phyloP scores from a whole-genome alignment of 2,329 filamentous ascomycete species.

The Calonectria multiphialidica region DNA sequence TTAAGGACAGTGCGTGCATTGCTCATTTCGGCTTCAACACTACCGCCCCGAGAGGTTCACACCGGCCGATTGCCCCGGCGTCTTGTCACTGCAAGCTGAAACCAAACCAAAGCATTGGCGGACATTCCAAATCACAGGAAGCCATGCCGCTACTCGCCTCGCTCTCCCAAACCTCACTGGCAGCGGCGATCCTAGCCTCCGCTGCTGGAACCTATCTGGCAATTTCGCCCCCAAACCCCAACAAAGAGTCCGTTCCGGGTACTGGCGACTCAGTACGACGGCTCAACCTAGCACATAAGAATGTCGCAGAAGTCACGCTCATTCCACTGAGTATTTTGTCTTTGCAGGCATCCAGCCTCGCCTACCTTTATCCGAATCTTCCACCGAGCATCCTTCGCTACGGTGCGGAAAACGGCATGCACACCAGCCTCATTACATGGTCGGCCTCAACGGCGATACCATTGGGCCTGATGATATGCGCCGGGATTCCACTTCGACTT shows the following conservation, averaged over 20 bases:
- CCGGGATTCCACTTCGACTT: conserved; percentile 48
- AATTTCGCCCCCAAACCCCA: conserved; percentile 48
- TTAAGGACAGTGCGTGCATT: background rate
- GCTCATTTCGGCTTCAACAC: background rate
- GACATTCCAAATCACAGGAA: too few species aligned
- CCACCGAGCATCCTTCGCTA: conserved; percentile 42
- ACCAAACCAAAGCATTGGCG: too few species aligned
- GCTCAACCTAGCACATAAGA: conserved; percentile 43
- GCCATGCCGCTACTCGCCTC: conserved; percentile 22
- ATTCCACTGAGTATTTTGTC: conserved; percentile 40
- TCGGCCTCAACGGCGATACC: conserved; percentile 50
- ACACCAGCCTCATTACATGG: conserved; percentile 50
- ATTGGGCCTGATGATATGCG: conserved; percentile 47
- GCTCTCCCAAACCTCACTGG: conserved; percentile 32
- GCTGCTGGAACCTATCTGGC: conserved; percentile 46
- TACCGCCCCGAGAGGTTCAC: background rate
- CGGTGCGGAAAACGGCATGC: conserved; percentile 48
- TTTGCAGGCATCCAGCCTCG: conserved; percentile 37
- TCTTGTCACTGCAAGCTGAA: background rate
- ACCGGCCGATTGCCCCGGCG: background rate
- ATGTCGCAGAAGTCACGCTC: conserved; percentile 34
- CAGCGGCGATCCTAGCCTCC: conserved; percentile 43
- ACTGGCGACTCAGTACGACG: conserved; percentile 38
- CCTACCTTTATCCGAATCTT: conserved; percentile 29
- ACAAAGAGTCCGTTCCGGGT: conserved; percentile 14